A percentile compares a stretch with the other conserved stretches of the same genome.
phyloP scores from a whole-genome alignment of 2,329 filamentous ascomycete genomes.

The Talaromyces sp. region DNA sequence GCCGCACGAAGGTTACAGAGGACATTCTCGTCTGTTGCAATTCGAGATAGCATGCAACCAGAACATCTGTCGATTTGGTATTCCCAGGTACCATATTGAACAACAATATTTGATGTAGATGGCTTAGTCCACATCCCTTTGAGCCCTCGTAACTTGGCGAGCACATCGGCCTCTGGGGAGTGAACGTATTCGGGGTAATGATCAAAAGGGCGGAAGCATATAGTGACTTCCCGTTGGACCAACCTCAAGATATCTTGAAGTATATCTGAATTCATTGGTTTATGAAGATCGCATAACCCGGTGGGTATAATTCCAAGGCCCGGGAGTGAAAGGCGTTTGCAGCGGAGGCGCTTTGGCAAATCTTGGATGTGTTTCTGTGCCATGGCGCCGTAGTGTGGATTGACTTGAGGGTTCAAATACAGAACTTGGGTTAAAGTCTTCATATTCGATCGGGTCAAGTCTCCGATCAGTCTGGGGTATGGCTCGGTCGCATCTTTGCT shows the following conservation, averaged over 20 bases:
- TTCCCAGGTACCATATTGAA: conserved; percentile 10
- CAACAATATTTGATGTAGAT: not conserved
- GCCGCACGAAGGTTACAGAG: conserved; percentile 35
- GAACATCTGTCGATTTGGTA: conserved; percentile 40
- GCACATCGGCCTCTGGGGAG: conserved; percentile 14
- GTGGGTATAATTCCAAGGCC: not conserved
- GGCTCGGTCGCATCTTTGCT: no score
- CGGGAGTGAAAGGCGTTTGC: not conserved
- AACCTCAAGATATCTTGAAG: conserved; percentile 22
- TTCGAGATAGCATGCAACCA: conserved; percentile 41
- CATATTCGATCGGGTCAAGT: conserved; percentile 24
- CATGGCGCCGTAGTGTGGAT: not conserved
- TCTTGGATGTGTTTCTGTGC: conserved; percentile 17
- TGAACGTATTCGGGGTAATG: conserved; percentile 18
- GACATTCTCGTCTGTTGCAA: conserved; percentile 28
- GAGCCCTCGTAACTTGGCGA: conserved; percentile 28
- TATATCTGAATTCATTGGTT: conserved; percentile 27
- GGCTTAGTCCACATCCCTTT: conserved; percentile 37
- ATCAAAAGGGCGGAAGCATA: conserved; percentile 23
- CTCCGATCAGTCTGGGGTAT: conserved; percentile 20
- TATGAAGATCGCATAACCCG: conserved; percentile 26
- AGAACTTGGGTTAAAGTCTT: conserved; percentile 27
- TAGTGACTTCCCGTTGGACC: conserved; percentile 28
- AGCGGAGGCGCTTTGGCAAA: conserved; percentile 19
- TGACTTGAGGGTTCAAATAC: conserved; percentile 19